Evolutionary conservation across 2,329 filamentous ascomycete species (phyloP).

Genomic region (Massarina eburnea): DNA sequence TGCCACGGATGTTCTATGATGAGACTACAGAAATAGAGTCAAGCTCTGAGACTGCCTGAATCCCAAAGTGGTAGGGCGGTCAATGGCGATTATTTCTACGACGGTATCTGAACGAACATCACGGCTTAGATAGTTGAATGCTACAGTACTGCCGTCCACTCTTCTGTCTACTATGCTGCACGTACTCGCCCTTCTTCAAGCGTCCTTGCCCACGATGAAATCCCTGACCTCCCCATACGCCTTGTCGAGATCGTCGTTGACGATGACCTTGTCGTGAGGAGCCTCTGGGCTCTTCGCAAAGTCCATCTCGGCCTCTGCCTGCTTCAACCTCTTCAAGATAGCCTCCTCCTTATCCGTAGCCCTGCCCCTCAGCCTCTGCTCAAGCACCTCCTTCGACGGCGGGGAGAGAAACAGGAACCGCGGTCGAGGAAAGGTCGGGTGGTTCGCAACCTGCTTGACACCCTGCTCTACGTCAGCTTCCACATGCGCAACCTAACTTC

Average conservation of each 20-base stretch:
- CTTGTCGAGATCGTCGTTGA: conserved; percentile 55
- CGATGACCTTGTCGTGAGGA: conserved; percentile 55
- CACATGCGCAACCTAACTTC: not conserved
- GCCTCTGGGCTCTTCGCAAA: conserved; percentile 43
- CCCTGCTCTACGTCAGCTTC: conserved; percentile 52
- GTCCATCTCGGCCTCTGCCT: conserved; percentile 49
- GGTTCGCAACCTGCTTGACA: conserved; percentile 87
- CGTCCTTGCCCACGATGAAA: conserved; percentile 50
- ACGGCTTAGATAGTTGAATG: conserved; percentile 29
- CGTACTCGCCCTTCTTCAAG: conserved; percentile 14
- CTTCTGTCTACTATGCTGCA: not conserved
- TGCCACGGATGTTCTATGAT: conserved; percentile 69
- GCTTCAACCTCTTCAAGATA: conserved; percentile 51
- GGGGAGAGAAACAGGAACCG: conserved; percentile 85
- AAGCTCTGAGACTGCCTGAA: conserved; percentile 79
- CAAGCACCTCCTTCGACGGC: conserved; percentile 72
- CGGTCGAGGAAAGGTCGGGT: conserved; percentile 63
- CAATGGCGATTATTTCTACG: conserved; percentile 48
- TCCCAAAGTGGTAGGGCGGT: conserved; percentile 50
- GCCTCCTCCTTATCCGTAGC: conserved; percentile 51
- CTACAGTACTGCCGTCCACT: not conserved
- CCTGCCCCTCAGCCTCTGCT: conserved; percentile 55
- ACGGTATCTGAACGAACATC: conserved; percentile 51
- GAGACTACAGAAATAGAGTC: conserved; percentile 93
- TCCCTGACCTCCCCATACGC: conserved; percentile 53